Evolutionary conservation across 2,329 filamentous ascomycete species (phyloP), one percentile per base, ranked within the genome.

Genomic region (Nakataea oryzae): DNA sequence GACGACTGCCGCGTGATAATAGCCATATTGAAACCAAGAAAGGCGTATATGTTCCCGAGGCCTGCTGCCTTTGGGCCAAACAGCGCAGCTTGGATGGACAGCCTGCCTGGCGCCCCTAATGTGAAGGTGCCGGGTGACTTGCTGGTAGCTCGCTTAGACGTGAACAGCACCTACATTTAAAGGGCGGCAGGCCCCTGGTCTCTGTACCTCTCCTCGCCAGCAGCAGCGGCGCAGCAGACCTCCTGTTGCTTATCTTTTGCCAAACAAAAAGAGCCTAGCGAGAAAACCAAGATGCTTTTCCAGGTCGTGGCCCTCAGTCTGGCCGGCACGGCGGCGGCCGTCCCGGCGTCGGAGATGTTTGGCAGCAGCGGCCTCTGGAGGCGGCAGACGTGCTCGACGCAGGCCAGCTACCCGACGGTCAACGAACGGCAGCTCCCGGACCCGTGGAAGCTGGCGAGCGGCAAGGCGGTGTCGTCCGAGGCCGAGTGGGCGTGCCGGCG

Each of bases 401-500:
- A 65, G 60, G 65, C 65, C 62, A 69, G 65, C 58, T 71, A 70
- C 64, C 67, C 72, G 13, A 63, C 69, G 24, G 69, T 73, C 57
- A 67, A 68, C 65, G 67, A 65, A 21, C 66, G 66, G 41, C 68
- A 71, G 64, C 71, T 76, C 9, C 73, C 73, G 4, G 76, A 81
- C 69, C 78, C 78, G 24, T 81, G 80, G 70, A 76, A 73, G 47
- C 76, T 75, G 63, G 65, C 71, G n/a, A 50, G 41, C 57, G 78
- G 78, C 47, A 70, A 67, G 27, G 72, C 72, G 57, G 74, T 80
- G 58, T 70, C 71, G 11, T 76, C 73, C 47, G 73, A 74, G 65
- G 73, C 66, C 8, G 72, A 79, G 66, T 81, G 74, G 71, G 68
- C 69, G 55, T 81, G 79, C 68, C 77, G 78, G 54, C 74, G 74